phyloP scores from a whole-genome alignment of 78 protist species.

The Planoprotostelium fungivorum region DNA sequence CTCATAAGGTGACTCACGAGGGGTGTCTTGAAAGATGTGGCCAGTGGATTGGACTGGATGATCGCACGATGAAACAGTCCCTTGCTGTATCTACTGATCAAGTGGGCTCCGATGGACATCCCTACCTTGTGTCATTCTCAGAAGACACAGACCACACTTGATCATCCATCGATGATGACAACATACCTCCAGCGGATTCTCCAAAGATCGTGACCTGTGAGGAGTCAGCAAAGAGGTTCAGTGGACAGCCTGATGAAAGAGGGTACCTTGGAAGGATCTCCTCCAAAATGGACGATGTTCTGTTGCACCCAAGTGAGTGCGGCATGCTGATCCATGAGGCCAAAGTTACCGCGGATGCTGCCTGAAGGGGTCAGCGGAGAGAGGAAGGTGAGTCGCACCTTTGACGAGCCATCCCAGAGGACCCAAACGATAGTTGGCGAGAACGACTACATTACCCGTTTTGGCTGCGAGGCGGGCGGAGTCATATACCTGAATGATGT shows the following conservation, averaged over 20 bases:
- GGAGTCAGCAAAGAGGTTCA: too few species aligned
- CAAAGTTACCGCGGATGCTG: background rate
- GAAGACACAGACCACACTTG: too few species aligned
- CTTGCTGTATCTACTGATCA: background rate
- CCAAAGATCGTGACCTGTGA: background rate
- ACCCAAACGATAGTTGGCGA: background rate
- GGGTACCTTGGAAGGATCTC: background rate
- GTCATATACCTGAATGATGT: background rate
- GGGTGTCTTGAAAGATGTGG: background rate
- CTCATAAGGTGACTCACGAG: background rate
- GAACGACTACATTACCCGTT: background rate
- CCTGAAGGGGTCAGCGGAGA: background rate
- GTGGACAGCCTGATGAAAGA: background rate
- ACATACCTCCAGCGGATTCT: background rate
- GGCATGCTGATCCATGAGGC: background rate
- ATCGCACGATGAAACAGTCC: background rate
- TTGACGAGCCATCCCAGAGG: background rate
- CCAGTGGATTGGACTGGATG: background rate
- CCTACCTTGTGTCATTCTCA: too few species aligned
- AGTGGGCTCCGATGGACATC: background rate
- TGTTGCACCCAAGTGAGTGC: background rate
- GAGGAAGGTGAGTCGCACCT: background rate
- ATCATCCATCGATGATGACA: too few species aligned
- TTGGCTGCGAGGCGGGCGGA: background rate
- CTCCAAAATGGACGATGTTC: background rate